Percentiles rank a stretch among this genome's conserved stretches.
These are phyloP conservation scores for Penicillium thymicola DNA, from an alignment of 2,329 filamentous ascomycete genomes.

Conservation along the genomic window DNA sequence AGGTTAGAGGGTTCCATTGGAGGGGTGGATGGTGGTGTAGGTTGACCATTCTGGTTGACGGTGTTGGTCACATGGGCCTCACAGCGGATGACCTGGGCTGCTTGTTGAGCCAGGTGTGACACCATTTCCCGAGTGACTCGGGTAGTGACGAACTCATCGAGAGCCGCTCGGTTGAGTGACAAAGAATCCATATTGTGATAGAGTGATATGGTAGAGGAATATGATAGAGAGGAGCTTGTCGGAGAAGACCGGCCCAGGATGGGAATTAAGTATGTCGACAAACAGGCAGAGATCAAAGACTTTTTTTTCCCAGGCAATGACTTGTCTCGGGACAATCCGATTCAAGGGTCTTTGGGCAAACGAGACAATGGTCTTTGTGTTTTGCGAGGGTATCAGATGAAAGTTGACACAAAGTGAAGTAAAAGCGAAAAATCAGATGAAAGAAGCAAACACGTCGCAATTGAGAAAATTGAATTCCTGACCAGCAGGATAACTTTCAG, in stretches of 20 bases:
- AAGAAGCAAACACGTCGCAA: not conserved
- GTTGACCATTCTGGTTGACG: slow-evolving; percentile 49
- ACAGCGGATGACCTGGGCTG: slow-evolving; percentile 49
- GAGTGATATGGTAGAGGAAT: too few relatives aligned
- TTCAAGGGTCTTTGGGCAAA: not conserved
- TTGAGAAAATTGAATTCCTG: slow-evolving; percentile 17
- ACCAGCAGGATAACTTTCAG: slow-evolving; percentile 28
- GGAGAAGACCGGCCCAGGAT: slow-evolving; percentile 2
- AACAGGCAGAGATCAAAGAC: not conserved
- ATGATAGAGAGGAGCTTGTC: not conserved
- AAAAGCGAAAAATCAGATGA: not conserved
- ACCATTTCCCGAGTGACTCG: slow-evolving; percentile 51
- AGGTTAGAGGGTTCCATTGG: slow-evolving; percentile 47
- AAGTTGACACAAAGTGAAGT: slow-evolving; percentile 2
- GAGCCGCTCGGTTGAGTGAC: slow-evolving; percentile 41
- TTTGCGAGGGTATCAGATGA: not conserved
- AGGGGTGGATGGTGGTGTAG: slow-evolving; percentile 59
- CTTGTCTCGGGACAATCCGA: not conserved
- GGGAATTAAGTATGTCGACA: slow-evolving; percentile 2
- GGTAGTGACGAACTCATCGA: slow-evolving; percentile 47
- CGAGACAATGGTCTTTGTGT: slow-evolving; percentile 1
- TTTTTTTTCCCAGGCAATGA: too few relatives aligned
- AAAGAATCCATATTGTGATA: slow-evolving; percentile 11
- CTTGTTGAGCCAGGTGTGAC: slow-evolving; percentile 46
- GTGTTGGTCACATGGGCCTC: slow-evolving; percentile 49